phyloP scores from a whole-genome alignment of 1,284 basidiomycete species.

The Leucoagaricus sp. region DNA sequence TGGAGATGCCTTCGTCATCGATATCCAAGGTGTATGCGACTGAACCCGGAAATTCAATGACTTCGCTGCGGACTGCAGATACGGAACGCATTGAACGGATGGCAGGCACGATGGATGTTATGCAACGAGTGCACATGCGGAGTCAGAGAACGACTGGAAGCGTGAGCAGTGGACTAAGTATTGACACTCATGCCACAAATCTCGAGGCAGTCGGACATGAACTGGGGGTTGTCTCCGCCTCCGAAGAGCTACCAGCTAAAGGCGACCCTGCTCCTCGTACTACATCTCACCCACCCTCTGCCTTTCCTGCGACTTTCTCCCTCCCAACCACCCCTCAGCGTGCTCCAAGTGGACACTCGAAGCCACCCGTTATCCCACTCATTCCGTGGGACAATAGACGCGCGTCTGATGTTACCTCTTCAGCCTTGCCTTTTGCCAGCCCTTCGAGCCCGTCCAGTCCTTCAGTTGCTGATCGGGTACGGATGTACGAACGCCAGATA shows the following conservation, averaged over 20 bases:
- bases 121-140: conserved; percentile 53
- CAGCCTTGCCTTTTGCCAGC: background rate
- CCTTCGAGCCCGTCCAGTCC: conserved; percentile 11
- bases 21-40: conserved; percentile 17
- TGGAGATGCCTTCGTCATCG: conserved; percentile 13
- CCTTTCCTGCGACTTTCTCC: background rate
- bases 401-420: background rate
- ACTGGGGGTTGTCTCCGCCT: conserved; percentile 26
- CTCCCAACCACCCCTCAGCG: background rate
- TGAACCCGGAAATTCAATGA: conserved; percentile 48
- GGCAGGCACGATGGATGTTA: conserved; percentile 65
- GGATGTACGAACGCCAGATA: conserved; percentile 33
- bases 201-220: conserved; percentile 21
- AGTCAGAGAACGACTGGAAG: conserved; percentile 33
- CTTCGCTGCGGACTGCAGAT: conserved; percentile 63
- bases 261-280: background rate
- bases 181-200: conserved; percentile 24
- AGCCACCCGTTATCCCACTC: background rate
- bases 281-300: background rate
- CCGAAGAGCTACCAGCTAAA: conserved; percentile 27
- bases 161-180: conserved; percentile 28
- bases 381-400: background rate
- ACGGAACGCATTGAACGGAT: conserved; percentile 66
- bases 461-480: conserved; percentile 39
- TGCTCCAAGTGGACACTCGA: background rate